A percentile compares a stretch with the other conserved stretches of the same genome.
Conservation (phyloP, 2,329 filamentous ascomycete genomes). For the Cryoendolithus antarcticus region DNA sequence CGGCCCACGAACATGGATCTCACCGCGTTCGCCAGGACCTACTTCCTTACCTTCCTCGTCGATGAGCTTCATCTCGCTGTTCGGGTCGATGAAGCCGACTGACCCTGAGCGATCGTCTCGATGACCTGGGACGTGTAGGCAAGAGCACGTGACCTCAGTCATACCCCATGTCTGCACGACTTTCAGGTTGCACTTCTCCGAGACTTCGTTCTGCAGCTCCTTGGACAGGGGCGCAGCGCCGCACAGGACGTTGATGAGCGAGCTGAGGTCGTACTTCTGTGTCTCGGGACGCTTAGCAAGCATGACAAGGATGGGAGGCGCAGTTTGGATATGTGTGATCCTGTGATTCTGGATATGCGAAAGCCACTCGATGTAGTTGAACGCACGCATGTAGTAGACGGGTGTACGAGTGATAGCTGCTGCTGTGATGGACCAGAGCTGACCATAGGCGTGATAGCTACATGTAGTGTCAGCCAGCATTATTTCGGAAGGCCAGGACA, state of each 20-base stretch:
- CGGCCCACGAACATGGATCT: conserved; percentile 60
- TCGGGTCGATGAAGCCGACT: conserved; percentile 65
- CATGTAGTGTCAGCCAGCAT: too few relatives aligned
- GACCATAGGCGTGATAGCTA: conserved; percentile 22
- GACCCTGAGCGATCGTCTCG: conserved; percentile 41
- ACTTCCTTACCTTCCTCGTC: conserved; percentile 48
- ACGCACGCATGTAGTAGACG: conserved; percentile 25
- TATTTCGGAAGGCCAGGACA: too few relatives aligned
- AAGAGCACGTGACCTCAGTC: conserved; percentile 64
- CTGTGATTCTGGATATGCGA: conserved; percentile 35
- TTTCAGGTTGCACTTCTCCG: conserved; percentile 59
- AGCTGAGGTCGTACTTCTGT: conserved; percentile 66
- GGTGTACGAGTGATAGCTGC: conserved; percentile 21
- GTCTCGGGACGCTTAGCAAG: conserved; percentile 70
- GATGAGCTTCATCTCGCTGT: conserved; percentile 72
- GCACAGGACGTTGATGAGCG: conserved; percentile 70
- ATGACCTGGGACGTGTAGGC: conserved; percentile 23
- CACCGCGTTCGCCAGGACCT: conserved; percentile 44
- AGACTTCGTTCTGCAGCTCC: conserved; percentile 67
- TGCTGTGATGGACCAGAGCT: conserved; percentile 26
- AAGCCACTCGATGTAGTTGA: conserved; percentile 24
- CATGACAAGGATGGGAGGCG: conserved; percentile 70
- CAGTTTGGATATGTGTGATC: conserved; percentile 69
- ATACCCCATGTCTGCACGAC: conserved; percentile 91
- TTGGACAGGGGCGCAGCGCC: conserved; percentile 74